phyloP scores from a whole-genome alignment of 345 rosid genomes.

The Lepidium sativum region DNA sequence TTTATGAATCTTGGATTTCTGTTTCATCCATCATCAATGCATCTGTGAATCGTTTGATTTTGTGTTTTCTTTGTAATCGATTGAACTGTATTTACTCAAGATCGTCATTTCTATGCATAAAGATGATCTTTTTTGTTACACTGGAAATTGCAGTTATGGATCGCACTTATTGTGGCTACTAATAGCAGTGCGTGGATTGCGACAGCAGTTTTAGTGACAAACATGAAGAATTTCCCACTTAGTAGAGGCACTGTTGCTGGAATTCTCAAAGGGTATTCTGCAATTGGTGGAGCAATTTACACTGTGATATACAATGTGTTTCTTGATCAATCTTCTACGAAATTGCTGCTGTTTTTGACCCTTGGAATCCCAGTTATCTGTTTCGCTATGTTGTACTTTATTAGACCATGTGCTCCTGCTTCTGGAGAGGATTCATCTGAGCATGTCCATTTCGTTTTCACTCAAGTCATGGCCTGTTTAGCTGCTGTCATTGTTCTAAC shows the following conservation, averaged over 20 bases:
- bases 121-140: not conserved
- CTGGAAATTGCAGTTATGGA: conserved; percentile 50
- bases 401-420: conserved; percentile 67
- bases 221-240: conserved; percentile 88
- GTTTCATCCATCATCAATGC: not conserved
- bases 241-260: conserved; percentile 78
- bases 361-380: conserved; percentile 64
- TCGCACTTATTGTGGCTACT: conserved; percentile 58
- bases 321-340: conserved; percentile 39
- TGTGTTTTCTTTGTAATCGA: not conserved
- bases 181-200: conserved; percentile 83
- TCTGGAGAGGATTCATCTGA: conserved; percentile 78
- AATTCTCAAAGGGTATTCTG: conserved; percentile 77
- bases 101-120: not conserved
- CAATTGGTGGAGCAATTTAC: conserved; percentile 64
- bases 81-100: not conserved
- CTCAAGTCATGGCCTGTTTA: conserved; percentile 50
- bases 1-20: not conserved
- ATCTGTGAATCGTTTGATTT: not conserved
- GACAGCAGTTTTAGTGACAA: conserved; percentile 82
- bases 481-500: conserved; percentile 50
- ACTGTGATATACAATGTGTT: conserved; percentile 51
- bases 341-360: conserved; percentile 45
- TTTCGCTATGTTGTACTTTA: conserved; percentile 53
- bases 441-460: conserved; percentile 54